Percentiles rank a stretch among this genome's conserved stretches.
These are phyloP conservation scores for Plasmodium ovale DNA, from an alignment of 169 alveolate genomes.

Conservation along the genomic window DNA sequence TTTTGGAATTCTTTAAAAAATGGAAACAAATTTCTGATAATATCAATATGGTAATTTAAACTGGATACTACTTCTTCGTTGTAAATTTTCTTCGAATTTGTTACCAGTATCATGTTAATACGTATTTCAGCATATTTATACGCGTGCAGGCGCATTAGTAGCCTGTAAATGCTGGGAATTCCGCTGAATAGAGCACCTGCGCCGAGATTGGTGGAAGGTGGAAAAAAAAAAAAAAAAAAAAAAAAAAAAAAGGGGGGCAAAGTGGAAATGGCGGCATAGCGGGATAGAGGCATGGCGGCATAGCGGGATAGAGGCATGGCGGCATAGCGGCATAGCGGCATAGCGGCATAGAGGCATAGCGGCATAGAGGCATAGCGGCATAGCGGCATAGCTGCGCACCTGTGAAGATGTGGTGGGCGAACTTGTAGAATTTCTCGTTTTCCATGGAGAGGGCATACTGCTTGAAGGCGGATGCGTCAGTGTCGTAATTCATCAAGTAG, in stretches of 20 bases:
- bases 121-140: conserved; percentile 49
- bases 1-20: conserved; percentile 64
- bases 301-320: too few relatives aligned
- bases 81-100: conserved; percentile 24
- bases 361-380: too few relatives aligned
- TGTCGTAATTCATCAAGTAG: conserved; percentile 39
- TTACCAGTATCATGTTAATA: conserved; percentile 52
- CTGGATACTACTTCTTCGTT: conserved; percentile 56
- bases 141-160: conserved; percentile 56
- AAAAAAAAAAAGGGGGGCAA: background rate
- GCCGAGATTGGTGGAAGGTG: too few relatives aligned
- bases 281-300: too few relatives aligned
- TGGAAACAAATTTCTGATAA: conserved; percentile 44
- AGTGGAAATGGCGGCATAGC: too few relatives aligned
- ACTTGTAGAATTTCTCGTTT: conserved; percentile 43
- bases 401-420: conserved; percentile 60
- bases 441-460: conserved; percentile 26
- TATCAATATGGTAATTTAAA: conserved; percentile 52
- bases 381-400: too few relatives aligned
- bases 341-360: too few relatives aligned
- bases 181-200: conserved; percentile 69
- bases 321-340: too few relatives aligned
- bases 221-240: too few relatives aligned
- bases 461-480: conserved; percentile 22
- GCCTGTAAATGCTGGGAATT: conserved; percentile 69